Base-by-base conservation (phyloP, 2,329 filamentous ascomycete species). In the Cladosporium sphaerospermum region DNA sequence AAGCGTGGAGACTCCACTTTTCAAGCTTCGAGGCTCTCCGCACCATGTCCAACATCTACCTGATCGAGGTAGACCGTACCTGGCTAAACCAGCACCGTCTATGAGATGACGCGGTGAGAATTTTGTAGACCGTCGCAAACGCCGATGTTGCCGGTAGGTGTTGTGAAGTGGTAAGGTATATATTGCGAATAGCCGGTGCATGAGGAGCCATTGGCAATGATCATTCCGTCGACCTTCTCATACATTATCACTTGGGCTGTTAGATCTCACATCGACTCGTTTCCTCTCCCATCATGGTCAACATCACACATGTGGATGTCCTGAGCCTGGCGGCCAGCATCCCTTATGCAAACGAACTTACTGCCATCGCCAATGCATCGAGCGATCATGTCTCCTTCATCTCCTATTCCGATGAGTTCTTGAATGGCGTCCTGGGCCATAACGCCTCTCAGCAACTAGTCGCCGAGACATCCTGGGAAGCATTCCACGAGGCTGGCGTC, bases 401-500 rank as follows among this genome's bases (percentile, higher is more conserved):
- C 19, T 58, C 62, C 9, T 65, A 67, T 55, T 56, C 66, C 36
- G 58, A 62, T 13, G 55, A 61, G 9, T 69, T 69, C 54, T 47
- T 60, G 19, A 60, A 54, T 41, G 58, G 64, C 43, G 60, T 69
- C n/a, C 56, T 69, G 9, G 66, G 66, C 8, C 45, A 57, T n/a
- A 64, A 67, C 48, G 61, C 59, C 13, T 61, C 65, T 4, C 59
- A 63, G 39, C 45, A 61, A 23, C 52, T 68, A 13, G 59, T 67
- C 9, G 54, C 61, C 3, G 54, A 62, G 14, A 49, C 59, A 2
- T 44, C 60, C 6, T 67, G 59, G 53, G 53, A 62, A 28, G 65
- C 66, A n/a, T 68, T 68, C 52, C 73, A 76, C 59, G 73, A 75
- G 57, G 64, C 64, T 10, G 67, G 67, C 23, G 61, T 68, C 14